A percentile compares a stretch with the other conserved stretches of the same genome.
Evolutionary conservation across 176 grass and related monocot species (phyloP).

Genomic region (Leersia perrieri): DNA sequence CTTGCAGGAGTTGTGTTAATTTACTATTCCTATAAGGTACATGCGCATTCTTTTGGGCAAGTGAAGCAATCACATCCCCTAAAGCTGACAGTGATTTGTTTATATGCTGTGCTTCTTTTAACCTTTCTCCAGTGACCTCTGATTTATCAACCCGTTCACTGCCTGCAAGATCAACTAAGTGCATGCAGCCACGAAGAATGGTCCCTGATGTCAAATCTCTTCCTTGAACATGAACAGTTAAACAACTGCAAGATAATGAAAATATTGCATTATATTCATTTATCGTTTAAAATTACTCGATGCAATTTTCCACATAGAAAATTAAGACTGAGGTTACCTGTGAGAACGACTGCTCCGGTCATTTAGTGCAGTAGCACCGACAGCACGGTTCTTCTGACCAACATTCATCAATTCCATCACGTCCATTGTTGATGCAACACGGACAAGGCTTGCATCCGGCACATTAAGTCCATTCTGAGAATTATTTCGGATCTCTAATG

Average conservation of each 20-base stretch:
- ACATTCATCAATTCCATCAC: constrained; percentile 95
- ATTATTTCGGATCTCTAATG: constrained; percentile 92
- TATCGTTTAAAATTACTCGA: constrained; percentile 5
- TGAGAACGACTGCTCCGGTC: constrained; percentile 98
- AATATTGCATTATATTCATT: constrained; percentile 37
- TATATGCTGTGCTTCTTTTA: constrained; percentile 99
- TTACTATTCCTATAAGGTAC: constrained; percentile 99
- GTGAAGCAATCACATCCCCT: constrained; percentile 95
- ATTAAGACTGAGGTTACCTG: constrained; percentile 58
- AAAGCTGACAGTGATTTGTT: constrained; percentile 97
- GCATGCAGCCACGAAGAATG: constrained; percentile 91
- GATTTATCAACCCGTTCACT: constrained; percentile 97
- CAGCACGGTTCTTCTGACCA: constrained; percentile 86
- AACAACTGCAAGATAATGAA: constrained; percentile 63
- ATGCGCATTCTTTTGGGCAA: constrained; percentile 86
- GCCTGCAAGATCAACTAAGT: constrained; percentile 98
- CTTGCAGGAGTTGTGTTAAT: constrained; percentile 98
- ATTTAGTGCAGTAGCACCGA: constrained; percentile 91
- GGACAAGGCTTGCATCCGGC: constrained; percentile 84
- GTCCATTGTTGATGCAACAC: constrained; percentile 69
- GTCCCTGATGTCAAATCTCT: constrained; percentile 82
- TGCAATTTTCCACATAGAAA: constrained; percentile 6
- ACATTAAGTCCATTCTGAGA: constrained; percentile 97
- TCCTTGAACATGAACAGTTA: constrained; percentile 98
- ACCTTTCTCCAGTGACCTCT: constrained; percentile 88